Conservation (phyloP, 148 eudicot genomes). For the Cornus kousa region DNA sequence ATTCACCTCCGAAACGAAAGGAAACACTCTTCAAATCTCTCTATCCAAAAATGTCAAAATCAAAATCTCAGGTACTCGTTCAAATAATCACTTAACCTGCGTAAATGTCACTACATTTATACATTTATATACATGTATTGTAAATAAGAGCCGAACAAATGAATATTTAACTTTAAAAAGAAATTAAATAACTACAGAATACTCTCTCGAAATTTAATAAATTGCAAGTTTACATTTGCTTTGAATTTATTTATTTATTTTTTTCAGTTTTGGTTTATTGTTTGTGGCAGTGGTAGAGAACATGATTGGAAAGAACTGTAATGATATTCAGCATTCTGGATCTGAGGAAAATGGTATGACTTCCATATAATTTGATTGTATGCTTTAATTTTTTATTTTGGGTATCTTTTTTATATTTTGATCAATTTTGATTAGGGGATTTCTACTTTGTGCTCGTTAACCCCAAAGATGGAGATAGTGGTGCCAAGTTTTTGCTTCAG, state of each 20-base stretch:
- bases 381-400: neutral
- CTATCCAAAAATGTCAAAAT: constrained; percentile 45
- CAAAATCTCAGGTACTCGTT: constrained; percentile 49
- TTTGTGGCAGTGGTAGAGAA: constrained; percentile 38
- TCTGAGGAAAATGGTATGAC: constrained; percentile 25
- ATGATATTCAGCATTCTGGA: constrained; percentile 12
- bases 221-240: neutral
- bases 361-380: neutral
- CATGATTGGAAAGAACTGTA: constrained; percentile 9
- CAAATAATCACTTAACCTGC: neutral
- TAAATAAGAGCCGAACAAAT: neutral
- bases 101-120: neutral
- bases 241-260: neutral
- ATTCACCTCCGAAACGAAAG: constrained; percentile 35
- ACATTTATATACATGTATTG: neutral
- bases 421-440: constrained; percentile 26
- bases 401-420: neutral
- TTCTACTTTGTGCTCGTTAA: constrained; percentile 53
- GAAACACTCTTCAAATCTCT: constrained; percentile 41
- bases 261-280: neutral
- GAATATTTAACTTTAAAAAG: neutral
- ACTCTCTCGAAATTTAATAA: neutral
- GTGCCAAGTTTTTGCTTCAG: constrained; percentile 59
- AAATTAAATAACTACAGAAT: neutral
- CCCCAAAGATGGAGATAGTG: constrained; percentile 63